Conservation (phyloP, 768 basidiomycete species). For the Hortiboletus flavorubellus region DNA sequence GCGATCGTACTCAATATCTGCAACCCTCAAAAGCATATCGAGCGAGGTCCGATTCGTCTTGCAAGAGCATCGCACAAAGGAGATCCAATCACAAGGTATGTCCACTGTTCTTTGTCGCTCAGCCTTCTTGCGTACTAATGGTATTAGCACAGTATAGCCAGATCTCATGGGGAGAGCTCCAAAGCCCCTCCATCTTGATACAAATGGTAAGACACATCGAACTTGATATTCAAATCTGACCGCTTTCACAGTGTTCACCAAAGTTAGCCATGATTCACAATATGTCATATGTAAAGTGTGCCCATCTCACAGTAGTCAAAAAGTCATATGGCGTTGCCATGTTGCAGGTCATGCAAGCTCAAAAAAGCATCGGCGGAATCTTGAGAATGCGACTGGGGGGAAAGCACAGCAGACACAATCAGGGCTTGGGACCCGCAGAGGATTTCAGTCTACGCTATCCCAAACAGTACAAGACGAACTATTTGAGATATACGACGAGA, state of each 20-base stretch:
- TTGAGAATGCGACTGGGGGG: background rate
- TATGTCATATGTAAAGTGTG: constrained; percentile 1
- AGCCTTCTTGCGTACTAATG: too few relatives aligned
- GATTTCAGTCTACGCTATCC: background rate
- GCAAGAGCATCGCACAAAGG: too few relatives aligned
- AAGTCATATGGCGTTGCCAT: background rate
- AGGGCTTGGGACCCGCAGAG: background rate
- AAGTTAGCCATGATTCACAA: background rate
- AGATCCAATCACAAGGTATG: too few relatives aligned
- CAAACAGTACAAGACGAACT: background rate
- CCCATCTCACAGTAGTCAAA: background rate
- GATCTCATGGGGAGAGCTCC: background rate
- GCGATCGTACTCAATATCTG: too few relatives aligned
- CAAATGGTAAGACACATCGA: background rate
- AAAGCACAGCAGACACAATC: background rate
- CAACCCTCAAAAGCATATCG: too few relatives aligned
- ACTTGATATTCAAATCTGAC: background rate
- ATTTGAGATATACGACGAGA: background rate
- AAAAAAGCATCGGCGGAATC: constrained; percentile 1
- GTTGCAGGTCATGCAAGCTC: background rate
- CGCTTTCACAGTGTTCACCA: background rate
- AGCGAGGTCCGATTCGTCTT: too few relatives aligned
- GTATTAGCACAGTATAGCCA: too few relatives aligned
- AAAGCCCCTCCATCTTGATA: background rate
- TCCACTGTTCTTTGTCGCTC: too few relatives aligned